Evolutionary conservation across 2,329 filamentous ascomycete species (phyloP).

Genomic region (Aspergillus persii): DNA sequence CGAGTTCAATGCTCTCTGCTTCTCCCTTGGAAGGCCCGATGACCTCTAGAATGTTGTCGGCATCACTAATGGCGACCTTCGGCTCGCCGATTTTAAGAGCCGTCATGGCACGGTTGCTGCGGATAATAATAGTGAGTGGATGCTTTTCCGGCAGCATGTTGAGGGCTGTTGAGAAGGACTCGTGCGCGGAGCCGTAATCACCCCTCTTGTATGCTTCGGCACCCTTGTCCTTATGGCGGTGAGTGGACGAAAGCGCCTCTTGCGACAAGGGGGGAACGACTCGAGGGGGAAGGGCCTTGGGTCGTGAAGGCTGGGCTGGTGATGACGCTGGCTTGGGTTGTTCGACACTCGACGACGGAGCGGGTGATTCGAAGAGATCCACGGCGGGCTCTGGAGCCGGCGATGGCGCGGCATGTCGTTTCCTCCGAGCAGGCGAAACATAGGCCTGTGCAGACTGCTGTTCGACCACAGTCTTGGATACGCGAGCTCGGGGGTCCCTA

Average conservation of each 20-base stretch:
- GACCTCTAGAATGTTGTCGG: slow-evolving; percentile 73
- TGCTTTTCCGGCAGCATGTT: slow-evolving; percentile 72
- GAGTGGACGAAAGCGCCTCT: slow-evolving; percentile 69
- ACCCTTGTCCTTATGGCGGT: slow-evolving; percentile 74
- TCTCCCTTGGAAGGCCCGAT: slow-evolving; percentile 79
- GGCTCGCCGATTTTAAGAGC: slow-evolving; percentile 89
- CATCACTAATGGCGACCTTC: slow-evolving; percentile 80
- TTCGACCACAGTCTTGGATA: slow-evolving; percentile 72
- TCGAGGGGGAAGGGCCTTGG: slow-evolving; percentile 47
- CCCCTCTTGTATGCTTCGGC: slow-evolving; percentile 91
- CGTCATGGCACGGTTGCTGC: slow-evolving; percentile 88
- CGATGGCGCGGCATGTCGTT: slow-evolving; percentile 52
- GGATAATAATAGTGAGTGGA: slow-evolving; percentile 80
- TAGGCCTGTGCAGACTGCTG: slow-evolving; percentile 81
- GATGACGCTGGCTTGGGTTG: slow-evolving; percentile 32
- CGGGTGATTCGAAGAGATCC: slow-evolving; percentile 62
- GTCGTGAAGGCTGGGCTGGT: slow-evolving; percentile 39
- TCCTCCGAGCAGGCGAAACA: slow-evolving; percentile 79
- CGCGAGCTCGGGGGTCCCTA: slow-evolving; percentile 56
- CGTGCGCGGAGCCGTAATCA: slow-evolving; percentile 83
- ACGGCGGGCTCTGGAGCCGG: slow-evolving; percentile 49
- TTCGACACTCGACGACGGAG: slow-evolving; percentile 24
- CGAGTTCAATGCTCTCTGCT: slow-evolving; percentile 73
- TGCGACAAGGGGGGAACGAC: slow-evolving; percentile 64
- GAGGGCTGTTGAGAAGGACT: slow-evolving; percentile 76